Evolutionary conservation across 495 filamentous ascomycete genomes (phyloP).

Genomic region (Niebla homalea): DNA sequence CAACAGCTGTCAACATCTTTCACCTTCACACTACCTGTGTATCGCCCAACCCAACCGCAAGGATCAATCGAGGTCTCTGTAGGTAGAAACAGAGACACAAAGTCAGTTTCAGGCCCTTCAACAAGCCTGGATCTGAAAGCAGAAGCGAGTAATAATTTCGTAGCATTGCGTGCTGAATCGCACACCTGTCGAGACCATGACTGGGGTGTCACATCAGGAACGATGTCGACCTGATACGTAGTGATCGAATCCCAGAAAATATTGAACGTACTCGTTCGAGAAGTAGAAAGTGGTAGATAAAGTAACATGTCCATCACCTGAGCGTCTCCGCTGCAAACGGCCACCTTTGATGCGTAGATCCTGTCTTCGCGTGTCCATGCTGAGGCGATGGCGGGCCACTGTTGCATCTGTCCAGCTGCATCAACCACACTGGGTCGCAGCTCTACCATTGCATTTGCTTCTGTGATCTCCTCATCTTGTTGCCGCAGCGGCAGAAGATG

Average conservation of each 20-base stretch:
- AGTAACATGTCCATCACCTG: slow-evolving; percentile 21
- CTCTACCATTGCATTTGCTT: slow-evolving; percentile 27
- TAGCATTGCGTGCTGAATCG: slow-evolving; percentile 12
- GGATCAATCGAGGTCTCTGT: background rate
- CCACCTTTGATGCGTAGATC: slow-evolving; percentile 20
- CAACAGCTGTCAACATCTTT: background rate
- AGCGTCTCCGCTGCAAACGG: slow-evolving; percentile 19
- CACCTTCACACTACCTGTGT: background rate
- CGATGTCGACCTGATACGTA: slow-evolving; percentile 9
- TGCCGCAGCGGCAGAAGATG: slow-evolving; percentile 54
- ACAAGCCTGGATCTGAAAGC: slow-evolving; percentile 21
- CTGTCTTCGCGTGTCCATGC: slow-evolving; percentile 32
- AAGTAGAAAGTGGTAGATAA: slow-evolving; percentile 24
- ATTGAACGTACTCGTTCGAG: slow-evolving; percentile 19
- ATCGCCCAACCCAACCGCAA: slow-evolving; percentile 1
- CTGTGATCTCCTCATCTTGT: slow-evolving; percentile 22
- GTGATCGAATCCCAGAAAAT: slow-evolving; percentile 33
- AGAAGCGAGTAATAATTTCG: slow-evolving; percentile 22
- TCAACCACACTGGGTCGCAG: slow-evolving; percentile 33
- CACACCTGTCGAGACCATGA: background rate
- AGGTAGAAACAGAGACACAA: slow-evolving; percentile 23
- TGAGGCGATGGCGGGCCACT: slow-evolving; percentile 49
- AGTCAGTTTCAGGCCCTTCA: slow-evolving; percentile 17
- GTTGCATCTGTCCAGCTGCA: slow-evolving; percentile 46
- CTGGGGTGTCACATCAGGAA: background rate